Evolutionary conservation across 2,329 filamentous ascomycete genomes (phyloP), one percentile per base, ranked within the genome.

Genomic region (Exserohilum turcica): DNA sequence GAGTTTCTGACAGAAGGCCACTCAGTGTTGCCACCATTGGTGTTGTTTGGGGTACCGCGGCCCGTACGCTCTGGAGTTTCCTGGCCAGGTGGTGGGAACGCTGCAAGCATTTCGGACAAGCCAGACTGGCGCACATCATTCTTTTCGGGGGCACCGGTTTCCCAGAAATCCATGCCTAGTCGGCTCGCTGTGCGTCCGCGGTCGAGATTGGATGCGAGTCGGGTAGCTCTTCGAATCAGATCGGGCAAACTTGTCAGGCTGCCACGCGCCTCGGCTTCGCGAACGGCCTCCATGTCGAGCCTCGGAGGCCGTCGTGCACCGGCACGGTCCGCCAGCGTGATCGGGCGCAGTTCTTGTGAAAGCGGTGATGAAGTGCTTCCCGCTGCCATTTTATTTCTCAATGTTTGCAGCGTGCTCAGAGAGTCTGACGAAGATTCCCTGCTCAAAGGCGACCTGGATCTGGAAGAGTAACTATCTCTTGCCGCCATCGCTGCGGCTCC

Each of bases 161-260:
- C 74, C 64, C 75, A 82, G 76, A 74, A 82, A 64, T 77, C 73
- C 60, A 83, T 72, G 15, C 81, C 82, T 6, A 84, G 64, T 51
- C 82, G 78, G 66, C 84, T 87, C 10, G 85, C 85, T 16, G 86
- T 87, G 60, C 77, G 87, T 10, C 93, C 93, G 60, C 87, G 87
- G 66, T 97, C 93, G 53, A 99, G 86, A 75, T 96, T 92, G 0
- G 90, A 85, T 13, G 92, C 93, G 32, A 97, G 79, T 60, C 86
- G 86, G 0, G 93, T 97, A 9, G 94, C 94, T 63, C 94, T 85
- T 66, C 86, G 84, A 62, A 99, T 97, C 55, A 99, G 78, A 71
- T 97, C 94, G 0, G 92, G 89, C 54, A 99, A 78, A 74, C 92
- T 97, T 1, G 94, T 97, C 59, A 96, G 80, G 71, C 92, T 97